Base-by-base conservation (phyloP, 495 filamentous ascomycete genomes). In the Hyphodiscus hymeniophilus region DNA sequence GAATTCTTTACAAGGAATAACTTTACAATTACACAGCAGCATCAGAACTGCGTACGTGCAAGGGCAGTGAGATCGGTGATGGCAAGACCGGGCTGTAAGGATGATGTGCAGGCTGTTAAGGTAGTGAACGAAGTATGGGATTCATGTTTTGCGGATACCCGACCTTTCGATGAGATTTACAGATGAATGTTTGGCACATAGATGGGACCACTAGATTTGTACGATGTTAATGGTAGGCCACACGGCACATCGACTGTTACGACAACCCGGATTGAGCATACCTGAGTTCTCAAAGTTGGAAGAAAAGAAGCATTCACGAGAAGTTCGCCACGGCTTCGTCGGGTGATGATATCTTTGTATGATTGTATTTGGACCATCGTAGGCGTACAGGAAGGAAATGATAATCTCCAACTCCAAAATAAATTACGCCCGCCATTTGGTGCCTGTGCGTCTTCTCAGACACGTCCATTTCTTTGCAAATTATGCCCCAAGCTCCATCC, bases 81-180 rank as follows among this genome's bases (percentile, higher is more conserved):
- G 65, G 75, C 72, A 28, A 72, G 90, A 53, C 88, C 89, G 39
- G 68, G 71, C 26, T 92, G 89, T 57, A 85, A 85, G 59, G 87
- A 94, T 64, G 86, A 94, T 58, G 81, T 79, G 18, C 85, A 96
- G 53, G 94, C 92, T 7, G 75, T 77, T 33, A 87, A 82, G 65
- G 81, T 92, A 31, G 88, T 98, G 42, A 92, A 95, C 65, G 84
- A 94, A 66, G 94, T 97, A 22, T 98, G 90, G 86, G 89, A 95
- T 55, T 95, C 89, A 55, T 97, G 94, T 65, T 97, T 94, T 60
- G 67, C 76, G 28, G 92, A 98, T 64, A 96, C 89, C 3, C 71
- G 94, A 52, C 92, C 92, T 8, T 98, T 98, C 66, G 87, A 96
- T 65, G 89, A 95, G 58, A 89, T 98, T 26, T 98, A 94, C 63